Conservation (phyloP, 2,329 filamentous ascomycete species). For the Chaetomiaceae sp. region DNA sequence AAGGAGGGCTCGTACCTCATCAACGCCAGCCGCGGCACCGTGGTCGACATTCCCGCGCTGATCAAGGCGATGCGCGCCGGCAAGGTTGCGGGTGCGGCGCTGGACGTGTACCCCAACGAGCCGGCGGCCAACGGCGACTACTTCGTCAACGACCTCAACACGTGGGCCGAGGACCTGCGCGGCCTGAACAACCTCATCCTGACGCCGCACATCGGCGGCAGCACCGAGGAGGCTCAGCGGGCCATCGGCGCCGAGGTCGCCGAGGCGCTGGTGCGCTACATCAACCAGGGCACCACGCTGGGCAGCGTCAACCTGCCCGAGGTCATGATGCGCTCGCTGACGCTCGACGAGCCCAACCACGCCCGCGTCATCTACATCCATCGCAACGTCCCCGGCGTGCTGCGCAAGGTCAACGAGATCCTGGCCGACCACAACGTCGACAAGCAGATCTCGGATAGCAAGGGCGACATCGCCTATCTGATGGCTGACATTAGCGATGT, state of each 20-base stretch:
- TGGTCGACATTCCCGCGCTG: slow-evolving; percentile 89
- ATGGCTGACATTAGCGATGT: slow-evolving; percentile 97
- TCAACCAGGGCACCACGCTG: slow-evolving; percentile 88
- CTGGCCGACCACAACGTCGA: slow-evolving; percentile 95
- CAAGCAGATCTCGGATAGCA: slow-evolving; percentile 96
- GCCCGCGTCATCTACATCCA: slow-evolving; percentile 95
- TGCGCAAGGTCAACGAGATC: slow-evolving; percentile 92
- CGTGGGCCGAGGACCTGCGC: slow-evolving; percentile 80
- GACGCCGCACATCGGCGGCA: slow-evolving; percentile 94
- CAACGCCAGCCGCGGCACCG: slow-evolving; percentile 89
- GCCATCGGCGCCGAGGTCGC: slow-evolving; percentile 93
- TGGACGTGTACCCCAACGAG: slow-evolving; percentile 94
- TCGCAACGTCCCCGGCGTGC: slow-evolving; percentile 90
- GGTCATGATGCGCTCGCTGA: slow-evolving; percentile 82
- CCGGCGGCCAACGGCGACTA: slow-evolving; percentile 92
- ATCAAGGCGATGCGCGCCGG: slow-evolving; percentile 81
- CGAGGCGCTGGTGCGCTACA: slow-evolving; percentile 83
- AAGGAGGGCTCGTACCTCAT: slow-evolving; percentile 90
- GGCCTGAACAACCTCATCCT: slow-evolving; percentile 87
- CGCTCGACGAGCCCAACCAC: slow-evolving; percentile 81
- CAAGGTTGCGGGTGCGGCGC: slow-evolving; percentile 86
- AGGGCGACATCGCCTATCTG: slow-evolving; percentile 89
- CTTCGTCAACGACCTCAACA: slow-evolving; percentile 79
- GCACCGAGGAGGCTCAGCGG: slow-evolving; percentile 94
- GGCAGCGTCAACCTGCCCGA: slow-evolving; percentile 98